Conservation (phyloP, 768 basidiomycete genomes). For the Scleroderma bovista region DNA sequence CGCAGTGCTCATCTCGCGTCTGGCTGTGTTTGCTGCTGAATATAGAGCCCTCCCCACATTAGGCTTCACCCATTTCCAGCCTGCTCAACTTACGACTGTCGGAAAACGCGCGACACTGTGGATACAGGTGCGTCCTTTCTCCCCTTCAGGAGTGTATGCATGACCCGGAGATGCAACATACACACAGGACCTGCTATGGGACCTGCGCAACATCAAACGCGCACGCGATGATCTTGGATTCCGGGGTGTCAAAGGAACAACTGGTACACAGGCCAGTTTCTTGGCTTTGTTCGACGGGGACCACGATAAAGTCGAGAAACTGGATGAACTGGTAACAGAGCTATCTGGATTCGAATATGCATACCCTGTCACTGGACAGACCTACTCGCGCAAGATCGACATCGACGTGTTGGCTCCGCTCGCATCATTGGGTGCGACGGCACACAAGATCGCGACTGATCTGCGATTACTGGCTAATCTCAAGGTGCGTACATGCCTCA, state of each 20-base stretch:
- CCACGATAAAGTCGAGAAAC: conserved; percentile 88
- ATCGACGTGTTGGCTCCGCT: conserved; percentile 87
- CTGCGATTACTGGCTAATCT: conserved; percentile 90
- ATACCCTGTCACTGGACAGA: conserved; percentile 98
- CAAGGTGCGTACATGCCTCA: conserved; percentile 46
- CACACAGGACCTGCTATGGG: conserved; percentile 93
- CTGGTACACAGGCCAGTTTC: conserved; percentile 97
- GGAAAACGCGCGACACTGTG: conserved; percentile 95
- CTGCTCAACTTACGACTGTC: conserved; percentile 96
- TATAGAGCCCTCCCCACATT: conserved; percentile 88
- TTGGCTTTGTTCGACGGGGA: conserved; percentile 91
- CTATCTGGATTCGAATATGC: conserved; percentile 91
- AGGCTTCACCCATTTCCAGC: conserved; percentile 99
- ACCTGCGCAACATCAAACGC: conserved; percentile 86
- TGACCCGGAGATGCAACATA: background rate
- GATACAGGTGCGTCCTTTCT: conserved; percentile 64
- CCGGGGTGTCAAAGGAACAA: conserved; percentile 98
- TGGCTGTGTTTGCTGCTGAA: conserved; percentile 77
- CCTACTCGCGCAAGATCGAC: conserved; percentile 97
- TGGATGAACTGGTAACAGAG: conserved; percentile 85
- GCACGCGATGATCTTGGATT: conserved; percentile 92
- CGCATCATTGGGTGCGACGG: conserved; percentile 88
- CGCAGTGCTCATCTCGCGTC: conserved; percentile 83
- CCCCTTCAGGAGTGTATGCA: background rate
- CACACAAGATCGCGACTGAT: conserved; percentile 97